Conservation (phyloP, 257 asterid genomes). For the Henckelia pumila region DNA sequence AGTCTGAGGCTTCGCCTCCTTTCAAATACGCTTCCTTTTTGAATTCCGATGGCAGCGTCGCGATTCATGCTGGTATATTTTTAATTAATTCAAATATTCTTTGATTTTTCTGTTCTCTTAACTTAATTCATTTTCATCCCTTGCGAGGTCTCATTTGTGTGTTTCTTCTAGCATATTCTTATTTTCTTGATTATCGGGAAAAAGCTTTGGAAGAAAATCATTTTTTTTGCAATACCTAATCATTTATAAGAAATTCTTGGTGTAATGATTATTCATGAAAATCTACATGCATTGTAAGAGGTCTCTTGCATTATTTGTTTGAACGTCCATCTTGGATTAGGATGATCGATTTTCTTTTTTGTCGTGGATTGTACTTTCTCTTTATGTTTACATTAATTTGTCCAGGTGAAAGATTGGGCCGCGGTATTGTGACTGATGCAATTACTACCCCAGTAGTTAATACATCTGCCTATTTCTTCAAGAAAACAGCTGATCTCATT, state of each 20-base stretch:
- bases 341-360: not conserved
- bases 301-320: not conserved
- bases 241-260: not conserved
- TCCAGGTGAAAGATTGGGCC: slow-evolving; percentile 91
- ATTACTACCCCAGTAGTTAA: slow-evolving; percentile 88
- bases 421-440: slow-evolving; percentile 75
- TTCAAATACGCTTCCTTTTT: slow-evolving; percentile 61
- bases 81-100: not conserved
- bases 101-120: not conserved
- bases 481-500: slow-evolving; percentile 76
- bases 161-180: not conserved
- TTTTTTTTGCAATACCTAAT: no score
- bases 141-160: not conserved
- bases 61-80: slow-evolving; percentile 89
- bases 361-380: not conserved
- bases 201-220: not conserved
- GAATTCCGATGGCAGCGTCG: slow-evolving; percentile 75
- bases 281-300: not conserved
- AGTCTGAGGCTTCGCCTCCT: slow-evolving; percentile 45
- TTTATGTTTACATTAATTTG: slow-evolving; percentile 18
- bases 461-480: slow-evolving; percentile 89
- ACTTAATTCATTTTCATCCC: not conserved
- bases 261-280: no score
- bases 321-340: not conserved
- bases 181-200: not conserved